Evolutionary conservation across 805 yeast species (phyloP).

Genomic region (Priceomyces fermenticarens): DNA sequence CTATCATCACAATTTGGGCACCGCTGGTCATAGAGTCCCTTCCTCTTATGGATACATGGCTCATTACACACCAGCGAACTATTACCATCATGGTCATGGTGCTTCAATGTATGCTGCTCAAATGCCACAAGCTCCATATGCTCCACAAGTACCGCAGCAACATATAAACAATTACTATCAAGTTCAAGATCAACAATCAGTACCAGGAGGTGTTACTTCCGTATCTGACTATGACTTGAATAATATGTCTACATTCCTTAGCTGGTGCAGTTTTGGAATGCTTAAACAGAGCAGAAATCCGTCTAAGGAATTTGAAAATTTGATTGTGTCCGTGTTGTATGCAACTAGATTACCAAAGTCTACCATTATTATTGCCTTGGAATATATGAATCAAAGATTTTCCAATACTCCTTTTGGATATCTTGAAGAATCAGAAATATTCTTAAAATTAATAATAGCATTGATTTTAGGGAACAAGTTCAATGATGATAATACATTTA

Average conservation of each 20-base stretch:
- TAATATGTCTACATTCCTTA: constrained; percentile 75
- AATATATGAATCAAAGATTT: constrained; percentile 67
- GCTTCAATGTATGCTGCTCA: constrained; percentile 12
- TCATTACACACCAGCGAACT: constrained; percentile 14
- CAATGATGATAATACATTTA: constrained; percentile 94
- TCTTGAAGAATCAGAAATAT: constrained; percentile 39
- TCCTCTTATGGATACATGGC: constrained; percentile 24
- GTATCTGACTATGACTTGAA: constrained; percentile 77
- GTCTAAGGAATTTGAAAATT: constrained; percentile 51
- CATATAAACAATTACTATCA: constrained; percentile 2
- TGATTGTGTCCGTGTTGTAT: constrained; percentile 64
- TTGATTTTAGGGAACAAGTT: constrained; percentile 87
- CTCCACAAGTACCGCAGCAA: constrained; percentile 8
- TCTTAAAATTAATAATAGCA: constrained; percentile 59
- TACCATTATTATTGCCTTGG: constrained; percentile 75
- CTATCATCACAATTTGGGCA: constrained; percentile 28
- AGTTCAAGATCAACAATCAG: constrained; percentile 12
- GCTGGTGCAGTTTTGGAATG: constrained; percentile 70
- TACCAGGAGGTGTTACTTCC: constrained; percentile 72
- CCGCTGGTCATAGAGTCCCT: constrained; percentile 37
- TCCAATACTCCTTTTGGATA: constrained; percentile 19
- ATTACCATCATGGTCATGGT: constrained; percentile 8
- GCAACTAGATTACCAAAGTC: constrained; percentile 88
- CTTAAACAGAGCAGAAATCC: constrained; percentile 49
- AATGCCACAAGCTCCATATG: constrained; percentile 5